Base-by-base conservation (phyloP, 2,329 filamentous ascomycete species). In the Alternaria sp. region DNA sequence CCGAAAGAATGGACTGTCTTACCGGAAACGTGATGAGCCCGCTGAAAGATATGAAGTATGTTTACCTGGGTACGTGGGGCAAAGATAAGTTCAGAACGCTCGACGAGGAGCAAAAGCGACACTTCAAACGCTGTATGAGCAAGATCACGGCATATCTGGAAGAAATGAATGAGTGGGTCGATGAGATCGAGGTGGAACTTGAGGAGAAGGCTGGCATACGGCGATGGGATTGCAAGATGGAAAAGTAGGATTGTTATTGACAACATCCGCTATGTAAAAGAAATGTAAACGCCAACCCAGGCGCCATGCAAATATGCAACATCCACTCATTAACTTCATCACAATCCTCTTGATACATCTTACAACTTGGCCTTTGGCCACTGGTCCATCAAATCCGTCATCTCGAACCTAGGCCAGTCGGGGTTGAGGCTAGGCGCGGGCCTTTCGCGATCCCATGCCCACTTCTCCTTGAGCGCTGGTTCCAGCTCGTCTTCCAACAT, bases 391-490 rank as follows among this genome's bases (percentile, higher is more conserved):
- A 89, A 71, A 68, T 88, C 85, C 56, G 78, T 84, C 83, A 89
- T 84, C 82, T 90, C 87, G 5, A 81, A 80, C 51, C 84, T 82
- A 8, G 88, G 88, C 76, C 83, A 90, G 71, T 87, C 86, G 8
- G 84, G 81, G 69, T 87, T 88, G 11, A 81, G 70, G 2, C 69
- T 69, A 6, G 73, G 72, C 26, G 88, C 85, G 2, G 88, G 87
- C 21, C 86, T 79, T 71, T 87, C 84, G 12, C 88, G 83, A 73
- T 90, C 87, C 68, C 86, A 85, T 30, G 83, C 83, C 83, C 88
- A 93, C 85, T 91, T 93, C 57, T 84, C 83, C 45, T 81, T 81
- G 66, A 93, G 84, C 55, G 85, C 56, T 67, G 72, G 46, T 49
- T 81, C 74, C 7, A 77, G 60, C 2, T 73, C 70, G 2, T 82